Percentiles rank a stretch among this genome's conserved stretches.
phyloP scores from a whole-genome alignment of 2,329 filamentous ascomycete genomes.

The Macrophomina tecta region DNA sequence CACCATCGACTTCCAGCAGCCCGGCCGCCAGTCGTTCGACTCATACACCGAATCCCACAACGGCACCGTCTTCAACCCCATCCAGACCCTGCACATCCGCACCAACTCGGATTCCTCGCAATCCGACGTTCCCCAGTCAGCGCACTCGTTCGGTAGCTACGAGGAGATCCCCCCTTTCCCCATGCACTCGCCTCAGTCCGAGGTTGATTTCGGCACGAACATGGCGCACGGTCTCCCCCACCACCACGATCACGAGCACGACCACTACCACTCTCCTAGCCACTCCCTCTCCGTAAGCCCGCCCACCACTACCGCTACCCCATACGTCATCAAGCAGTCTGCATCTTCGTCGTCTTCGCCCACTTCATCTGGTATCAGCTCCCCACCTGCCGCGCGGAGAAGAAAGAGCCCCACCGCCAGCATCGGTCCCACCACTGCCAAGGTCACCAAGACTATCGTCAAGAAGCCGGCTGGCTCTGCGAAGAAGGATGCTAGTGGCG shows the following conservation, averaged over 20 bases:
- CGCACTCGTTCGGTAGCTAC: slow-evolving; percentile 73
- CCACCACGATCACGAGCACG: slow-evolving; percentile 35
- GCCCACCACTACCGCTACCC: slow-evolving; percentile 68
- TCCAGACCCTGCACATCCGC: slow-evolving; percentile 86
- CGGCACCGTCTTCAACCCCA: slow-evolving; percentile 85
- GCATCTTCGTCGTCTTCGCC: slow-evolving; percentile 64
- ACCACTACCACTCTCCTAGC: slow-evolving; percentile 35
- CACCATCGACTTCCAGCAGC: slow-evolving; percentile 68
- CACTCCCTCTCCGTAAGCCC: slow-evolving; percentile 66
- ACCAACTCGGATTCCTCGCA: slow-evolving; percentile 78
- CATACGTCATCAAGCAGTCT: slow-evolving; percentile 71
- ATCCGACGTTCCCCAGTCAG: slow-evolving; percentile 64
- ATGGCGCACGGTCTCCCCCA: slow-evolving; percentile 60
- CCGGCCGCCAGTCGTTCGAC: slow-evolving; percentile 70
- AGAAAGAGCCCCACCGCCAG: slow-evolving; percentile 75
- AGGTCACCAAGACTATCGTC: slow-evolving; percentile 82
- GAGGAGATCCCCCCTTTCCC: slow-evolving; percentile 77
- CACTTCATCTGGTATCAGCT: slow-evolving; percentile 56
- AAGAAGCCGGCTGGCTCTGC: slow-evolving; percentile 70
- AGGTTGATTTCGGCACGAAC: slow-evolving; percentile 71
- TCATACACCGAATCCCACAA: slow-evolving; percentile 59
- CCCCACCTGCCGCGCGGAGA: slow-evolving; percentile 69
- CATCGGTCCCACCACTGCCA: slow-evolving; percentile 63
- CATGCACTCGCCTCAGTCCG: slow-evolving; percentile 83
- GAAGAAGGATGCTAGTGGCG: slow-evolving; percentile 76